Evolutionary conservation across 2,329 filamentous ascomycete genomes (phyloP).

Genomic region (Hypoxylon sp.): DNA sequence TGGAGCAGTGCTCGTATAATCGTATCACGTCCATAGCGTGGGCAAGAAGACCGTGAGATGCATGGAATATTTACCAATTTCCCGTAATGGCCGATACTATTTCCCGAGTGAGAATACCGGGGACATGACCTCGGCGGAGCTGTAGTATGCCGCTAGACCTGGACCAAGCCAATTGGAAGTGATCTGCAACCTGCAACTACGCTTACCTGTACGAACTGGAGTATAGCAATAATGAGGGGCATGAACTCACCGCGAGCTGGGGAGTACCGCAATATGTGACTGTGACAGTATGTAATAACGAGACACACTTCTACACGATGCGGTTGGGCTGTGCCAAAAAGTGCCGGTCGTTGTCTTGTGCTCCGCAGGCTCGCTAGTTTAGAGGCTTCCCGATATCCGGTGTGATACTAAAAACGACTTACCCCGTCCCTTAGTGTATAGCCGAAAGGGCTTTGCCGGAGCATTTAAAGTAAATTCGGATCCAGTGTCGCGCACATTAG

Average conservation of each 20-base stretch:
- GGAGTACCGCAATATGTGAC: background rate
- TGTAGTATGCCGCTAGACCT: slow-evolving; percentile 10
- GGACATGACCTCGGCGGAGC: slow-evolving; percentile 9
- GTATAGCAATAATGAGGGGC: slow-evolving; percentile 31
- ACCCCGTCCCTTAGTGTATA: slow-evolving; percentile 22
- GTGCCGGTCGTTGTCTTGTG: slow-evolving; percentile 2
- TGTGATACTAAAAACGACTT: slow-evolving; percentile 2
- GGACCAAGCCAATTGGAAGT: slow-evolving; percentile 21
- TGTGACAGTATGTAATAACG: slow-evolving; percentile 4
- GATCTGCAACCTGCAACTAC: background rate
- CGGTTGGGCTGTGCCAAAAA: slow-evolving; percentile 6
- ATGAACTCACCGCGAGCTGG: slow-evolving; percentile 26
- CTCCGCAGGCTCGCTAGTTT: slow-evolving; percentile 16
- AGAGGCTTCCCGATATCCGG: slow-evolving; percentile 12
- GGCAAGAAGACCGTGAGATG: background rate
- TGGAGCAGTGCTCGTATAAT: background rate
- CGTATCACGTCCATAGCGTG: background rate
- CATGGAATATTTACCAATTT: background rate
- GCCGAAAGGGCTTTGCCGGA: slow-evolving; percentile 10
- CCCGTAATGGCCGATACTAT: slow-evolving; percentile 6
- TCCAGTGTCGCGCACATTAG: slow-evolving; percentile 11
- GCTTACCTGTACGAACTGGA: slow-evolving; percentile 21
- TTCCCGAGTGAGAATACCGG: slow-evolving; percentile 33
- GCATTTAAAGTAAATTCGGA: slow-evolving; percentile 14
- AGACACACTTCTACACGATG: slow-evolving; percentile 2